A percentile compares a stretch with the other conserved stretches of the same genome.
These are phyloP conservation scores for Nannochloropsis salina DNA, from an alignment of 108 stramenopile species.

Conservation along the genomic window DNA sequence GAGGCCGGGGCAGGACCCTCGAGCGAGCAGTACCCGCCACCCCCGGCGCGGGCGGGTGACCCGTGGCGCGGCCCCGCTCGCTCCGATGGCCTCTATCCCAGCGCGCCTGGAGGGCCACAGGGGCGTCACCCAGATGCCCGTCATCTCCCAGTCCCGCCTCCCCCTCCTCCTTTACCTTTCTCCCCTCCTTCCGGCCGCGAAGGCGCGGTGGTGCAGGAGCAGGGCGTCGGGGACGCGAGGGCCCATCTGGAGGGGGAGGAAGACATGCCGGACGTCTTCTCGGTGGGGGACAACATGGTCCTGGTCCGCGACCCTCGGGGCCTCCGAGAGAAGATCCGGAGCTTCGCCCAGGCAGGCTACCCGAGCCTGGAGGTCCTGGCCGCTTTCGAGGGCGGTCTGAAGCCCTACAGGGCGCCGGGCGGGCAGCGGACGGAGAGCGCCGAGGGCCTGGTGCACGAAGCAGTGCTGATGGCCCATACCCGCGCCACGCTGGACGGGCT, in stretches of 20 bases:
- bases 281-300: not conserved
- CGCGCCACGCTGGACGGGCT: not conserved
- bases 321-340: constrained; percentile 10
- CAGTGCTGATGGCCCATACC: not conserved
- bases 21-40: too few species aligned
- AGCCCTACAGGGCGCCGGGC: not conserved
- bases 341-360: not conserved
- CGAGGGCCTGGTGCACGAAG: not conserved
- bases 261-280: not conserved
- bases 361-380: not conserved
- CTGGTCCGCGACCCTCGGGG: not conserved
- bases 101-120: too few species aligned
- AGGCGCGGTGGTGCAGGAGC: too few species aligned
- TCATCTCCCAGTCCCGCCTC: not conserved
- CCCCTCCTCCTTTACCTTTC: constrained; percentile 3
- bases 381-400: not conserved
- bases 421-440: not conserved
- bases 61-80: too few species aligned
- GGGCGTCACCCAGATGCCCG: too few species aligned
- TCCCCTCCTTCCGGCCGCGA: not conserved
- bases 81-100: too few species aligned
- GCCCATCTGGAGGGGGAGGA: not conserved
- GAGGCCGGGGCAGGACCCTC: too few species aligned
- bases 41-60: too few species aligned
- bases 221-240: too few species aligned